These are phyloP conservation scores for Acanthamoeba royreba DNA, from an alignment of 208 protist species.

Conservation along the genomic window DNA sequence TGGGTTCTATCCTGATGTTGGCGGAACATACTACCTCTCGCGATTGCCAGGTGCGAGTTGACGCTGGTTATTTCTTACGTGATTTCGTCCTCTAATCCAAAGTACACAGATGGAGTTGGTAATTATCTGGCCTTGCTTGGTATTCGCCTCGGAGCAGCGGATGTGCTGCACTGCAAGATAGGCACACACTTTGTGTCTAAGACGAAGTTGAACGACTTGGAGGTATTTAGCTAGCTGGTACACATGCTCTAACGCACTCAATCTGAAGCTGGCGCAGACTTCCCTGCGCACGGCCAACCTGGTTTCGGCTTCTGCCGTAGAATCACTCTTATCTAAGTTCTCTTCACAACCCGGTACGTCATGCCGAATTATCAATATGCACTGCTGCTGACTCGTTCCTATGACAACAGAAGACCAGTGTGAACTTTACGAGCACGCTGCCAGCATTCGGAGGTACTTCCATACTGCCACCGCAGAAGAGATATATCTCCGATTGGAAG, in stretches of 20 bases:
- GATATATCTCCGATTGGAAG: background rate
- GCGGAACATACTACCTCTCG: constrained; percentile 61
- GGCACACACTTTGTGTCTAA: background rate
- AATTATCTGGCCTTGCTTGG: constrained; percentile 76
- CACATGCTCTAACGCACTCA: background rate
- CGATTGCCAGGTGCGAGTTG: background rate
- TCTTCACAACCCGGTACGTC: too few relatives aligned
- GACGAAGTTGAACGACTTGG: background rate
- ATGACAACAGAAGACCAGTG: background rate
- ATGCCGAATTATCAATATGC: too few relatives aligned
- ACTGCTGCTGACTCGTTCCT: background rate
- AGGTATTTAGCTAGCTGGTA: background rate
- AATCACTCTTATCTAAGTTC: too few relatives aligned
- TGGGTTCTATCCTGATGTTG: constrained; percentile 80
- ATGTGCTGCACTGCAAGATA: constrained; percentile 43
- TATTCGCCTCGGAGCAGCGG: constrained; percentile 54
- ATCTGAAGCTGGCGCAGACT: background rate
- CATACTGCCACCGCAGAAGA: background rate
- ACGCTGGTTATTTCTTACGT: background rate
- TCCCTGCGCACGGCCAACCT: too few relatives aligned
- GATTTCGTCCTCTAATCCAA: too few relatives aligned
- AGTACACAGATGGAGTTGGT: background rate
- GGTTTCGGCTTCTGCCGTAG: too few relatives aligned
- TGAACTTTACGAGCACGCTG: background rate
- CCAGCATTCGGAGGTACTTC: background rate